These are phyloP conservation scores for Chenopodium berlandieri DNA, from an alignment of 148 eudicot species.

Conservation along the genomic window DNA sequence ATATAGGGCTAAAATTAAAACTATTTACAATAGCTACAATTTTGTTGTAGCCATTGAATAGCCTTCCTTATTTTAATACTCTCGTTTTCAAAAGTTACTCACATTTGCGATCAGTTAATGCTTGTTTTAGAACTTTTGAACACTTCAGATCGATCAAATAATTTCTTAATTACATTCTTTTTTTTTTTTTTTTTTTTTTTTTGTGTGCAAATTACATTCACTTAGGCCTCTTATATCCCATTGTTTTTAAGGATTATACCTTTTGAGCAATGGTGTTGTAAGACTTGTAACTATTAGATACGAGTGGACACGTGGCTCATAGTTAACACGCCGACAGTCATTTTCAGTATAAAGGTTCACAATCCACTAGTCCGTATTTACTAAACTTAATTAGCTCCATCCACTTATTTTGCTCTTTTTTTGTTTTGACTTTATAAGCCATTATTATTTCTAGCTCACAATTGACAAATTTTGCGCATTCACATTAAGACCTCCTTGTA, in stretches of 20 bases:
- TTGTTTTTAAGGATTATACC: neutral
- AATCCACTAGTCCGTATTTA: neutral
- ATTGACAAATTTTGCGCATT: neutral
- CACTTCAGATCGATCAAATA: too few relatives aligned
- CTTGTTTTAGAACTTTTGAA: too few relatives aligned
- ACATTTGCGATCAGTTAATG: too few relatives aligned
- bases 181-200: too few relatives aligned
- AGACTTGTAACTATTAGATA: neutral
- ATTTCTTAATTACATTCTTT: too few relatives aligned
- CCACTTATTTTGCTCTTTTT: neutral
- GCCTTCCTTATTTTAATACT: too few relatives aligned
- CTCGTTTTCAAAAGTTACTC: too few relatives aligned
- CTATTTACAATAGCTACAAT: too few relatives aligned
- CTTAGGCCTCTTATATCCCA: too few relatives aligned
- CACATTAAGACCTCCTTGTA: neutral
- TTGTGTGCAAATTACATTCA: too few relatives aligned
- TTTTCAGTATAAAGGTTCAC: slow-evolving; percentile 11
- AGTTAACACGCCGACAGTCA: slow-evolving; percentile 29
- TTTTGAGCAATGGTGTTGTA: neutral
- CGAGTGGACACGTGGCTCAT: slow-evolving; percentile 8
- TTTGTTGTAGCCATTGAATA: too few relatives aligned
- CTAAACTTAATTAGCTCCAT: neutral
- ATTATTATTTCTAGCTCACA: neutral
- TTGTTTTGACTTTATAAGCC: neutral
- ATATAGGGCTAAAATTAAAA: too few relatives aligned